Percentiles rank a stretch among this genome's conserved stretches.
Conservation (phyloP, 2,329 filamentous ascomycete species). For the Paraphaeosphaeria sporulosa region DNA sequence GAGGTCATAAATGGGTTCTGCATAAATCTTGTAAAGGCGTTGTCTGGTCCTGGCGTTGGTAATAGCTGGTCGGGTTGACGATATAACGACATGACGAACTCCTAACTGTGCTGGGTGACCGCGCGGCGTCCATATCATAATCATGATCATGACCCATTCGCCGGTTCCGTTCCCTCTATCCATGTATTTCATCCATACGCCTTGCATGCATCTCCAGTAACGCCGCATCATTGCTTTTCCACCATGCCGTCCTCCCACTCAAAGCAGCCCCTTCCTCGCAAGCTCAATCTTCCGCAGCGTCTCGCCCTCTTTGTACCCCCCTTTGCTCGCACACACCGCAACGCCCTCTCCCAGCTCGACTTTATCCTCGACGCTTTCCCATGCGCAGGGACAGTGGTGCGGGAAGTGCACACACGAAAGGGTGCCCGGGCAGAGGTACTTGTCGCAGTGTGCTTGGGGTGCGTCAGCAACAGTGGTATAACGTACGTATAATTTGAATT, state of each 20-base stretch:
- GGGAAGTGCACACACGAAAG: slow-evolving; percentile 95
- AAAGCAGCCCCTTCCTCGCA: slow-evolving; percentile 79
- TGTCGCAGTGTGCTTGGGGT: slow-evolving; percentile 79
- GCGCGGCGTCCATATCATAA: not conserved
- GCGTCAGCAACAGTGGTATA: slow-evolving; percentile 20
- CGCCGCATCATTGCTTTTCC: not conserved
- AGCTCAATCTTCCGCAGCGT: slow-evolving; percentile 78
- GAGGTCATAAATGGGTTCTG: slow-evolving; percentile 13
- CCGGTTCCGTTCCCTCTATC: not conserved
- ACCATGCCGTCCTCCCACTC: not conserved
- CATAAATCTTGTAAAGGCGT: not conserved
- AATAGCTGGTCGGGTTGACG: not conserved
- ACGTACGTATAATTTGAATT: slow-evolving; percentile 21
- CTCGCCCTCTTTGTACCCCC: slow-evolving; percentile 76
- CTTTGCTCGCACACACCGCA: slow-evolving; percentile 76
- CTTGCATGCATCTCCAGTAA: not conserved
- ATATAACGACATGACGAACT: slow-evolving; percentile 11
- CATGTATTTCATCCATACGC: not conserved
- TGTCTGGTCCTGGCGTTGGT: not conserved
- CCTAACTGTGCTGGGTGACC: not conserved
- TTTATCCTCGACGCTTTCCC: slow-evolving; percentile 70
- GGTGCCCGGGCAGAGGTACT: slow-evolving; percentile 94
- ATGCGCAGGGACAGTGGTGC: slow-evolving; percentile 95
- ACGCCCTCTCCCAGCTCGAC: slow-evolving; percentile 76
- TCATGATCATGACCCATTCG: not conserved